Percentiles rank a stretch among this genome's conserved stretches.
These are phyloP conservation scores for Balakata baccata DNA, from an alignment of 345 rosid genomes.

Conservation along the genomic window DNA sequence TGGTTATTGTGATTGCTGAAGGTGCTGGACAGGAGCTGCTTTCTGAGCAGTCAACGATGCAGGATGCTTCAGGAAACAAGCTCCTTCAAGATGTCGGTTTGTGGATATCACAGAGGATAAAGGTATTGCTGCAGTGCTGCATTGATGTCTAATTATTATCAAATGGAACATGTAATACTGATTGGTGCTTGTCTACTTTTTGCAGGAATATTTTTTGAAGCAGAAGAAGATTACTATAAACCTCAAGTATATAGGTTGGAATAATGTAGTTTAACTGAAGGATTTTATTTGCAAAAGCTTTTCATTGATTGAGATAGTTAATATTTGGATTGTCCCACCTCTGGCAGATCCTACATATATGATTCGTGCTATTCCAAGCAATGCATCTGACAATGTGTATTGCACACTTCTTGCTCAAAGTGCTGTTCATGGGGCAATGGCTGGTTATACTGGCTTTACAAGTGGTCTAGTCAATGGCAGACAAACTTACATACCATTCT, in stretches of 20 bases:
- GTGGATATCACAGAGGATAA: constrained; percentile 63
- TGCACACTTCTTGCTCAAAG: constrained; percentile 91
- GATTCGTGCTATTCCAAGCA: constrained; percentile 81
- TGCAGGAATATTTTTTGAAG: constrained; percentile 57
- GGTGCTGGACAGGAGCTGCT: constrained; percentile 80
- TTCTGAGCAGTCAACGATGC: constrained; percentile 43
- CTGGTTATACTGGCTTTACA: constrained; percentile 82
- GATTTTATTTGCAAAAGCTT: not conserved
- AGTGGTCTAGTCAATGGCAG: constrained; percentile 77
- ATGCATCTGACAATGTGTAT: constrained; percentile 84
- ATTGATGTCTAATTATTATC: constrained; percentile 9
- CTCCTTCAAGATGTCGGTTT: constrained; percentile 77
- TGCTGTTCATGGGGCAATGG: constrained; percentile 83
- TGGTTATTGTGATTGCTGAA: constrained; percentile 84
- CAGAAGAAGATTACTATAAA: constrained; percentile 52
- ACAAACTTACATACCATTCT: constrained; percentile 76
- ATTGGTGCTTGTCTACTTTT: not conserved
- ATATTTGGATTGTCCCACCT: constrained; percentile 11
- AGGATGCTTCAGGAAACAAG: constrained; percentile 87
- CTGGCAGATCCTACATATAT: constrained; percentile 79
- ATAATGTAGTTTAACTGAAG: not conserved
- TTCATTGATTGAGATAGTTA: constrained; percentile 9
- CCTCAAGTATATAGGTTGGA: constrained; percentile 74
- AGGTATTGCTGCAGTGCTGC: constrained; percentile 33
- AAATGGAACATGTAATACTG: not conserved